Conservation (phyloP, 306 rosid species). For the Cicer chorassanicum region DNA sequence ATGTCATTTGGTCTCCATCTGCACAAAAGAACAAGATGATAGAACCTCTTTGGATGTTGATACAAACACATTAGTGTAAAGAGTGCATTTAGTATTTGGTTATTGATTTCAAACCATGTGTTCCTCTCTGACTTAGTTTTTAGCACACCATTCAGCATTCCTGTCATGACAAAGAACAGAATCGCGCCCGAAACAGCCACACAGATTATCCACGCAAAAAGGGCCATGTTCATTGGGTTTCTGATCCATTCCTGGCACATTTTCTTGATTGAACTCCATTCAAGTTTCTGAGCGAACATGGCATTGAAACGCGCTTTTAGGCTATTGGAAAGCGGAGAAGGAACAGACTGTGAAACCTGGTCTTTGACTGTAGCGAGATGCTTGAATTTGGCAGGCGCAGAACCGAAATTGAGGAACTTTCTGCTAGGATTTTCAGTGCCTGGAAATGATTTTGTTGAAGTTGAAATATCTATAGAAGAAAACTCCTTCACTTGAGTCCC, state of each 20-base stretch:
- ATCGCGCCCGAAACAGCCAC: conserved; percentile 92
- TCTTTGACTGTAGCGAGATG: conserved; percentile 64
- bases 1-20: conserved; percentile 80
- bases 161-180: conserved; percentile 91
- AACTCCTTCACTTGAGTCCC: conserved; percentile 51
- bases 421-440: conserved; percentile 51
- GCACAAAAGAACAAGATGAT: conserved; percentile 82
- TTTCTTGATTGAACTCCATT: conserved; percentile 64
- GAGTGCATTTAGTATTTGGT: conserved; percentile 90
- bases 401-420: conserved; percentile 66
- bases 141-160: conserved; percentile 74
- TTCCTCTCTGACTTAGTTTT: conserved; percentile 72
- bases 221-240: conserved; percentile 87
- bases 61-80: conserved; percentile 94
- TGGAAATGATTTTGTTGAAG: conserved; percentile 46
- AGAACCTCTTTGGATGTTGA: conserved; percentile 77
- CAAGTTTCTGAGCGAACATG: conserved; percentile 65
- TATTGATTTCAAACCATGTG: conserved; percentile 89
- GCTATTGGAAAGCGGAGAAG: conserved; percentile 55
- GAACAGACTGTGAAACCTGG: conserved; percentile 66
- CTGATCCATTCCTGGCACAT: conserved; percentile 71
- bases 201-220: conserved; percentile 70
- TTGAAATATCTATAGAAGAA: conserved; percentile 51
- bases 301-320: conserved; percentile 56
- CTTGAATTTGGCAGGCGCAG: conserved; percentile 75